phyloP scores from a whole-genome alignment of 2,329 filamentous ascomycete genomes.

The Colletotrichum melonis region DNA sequence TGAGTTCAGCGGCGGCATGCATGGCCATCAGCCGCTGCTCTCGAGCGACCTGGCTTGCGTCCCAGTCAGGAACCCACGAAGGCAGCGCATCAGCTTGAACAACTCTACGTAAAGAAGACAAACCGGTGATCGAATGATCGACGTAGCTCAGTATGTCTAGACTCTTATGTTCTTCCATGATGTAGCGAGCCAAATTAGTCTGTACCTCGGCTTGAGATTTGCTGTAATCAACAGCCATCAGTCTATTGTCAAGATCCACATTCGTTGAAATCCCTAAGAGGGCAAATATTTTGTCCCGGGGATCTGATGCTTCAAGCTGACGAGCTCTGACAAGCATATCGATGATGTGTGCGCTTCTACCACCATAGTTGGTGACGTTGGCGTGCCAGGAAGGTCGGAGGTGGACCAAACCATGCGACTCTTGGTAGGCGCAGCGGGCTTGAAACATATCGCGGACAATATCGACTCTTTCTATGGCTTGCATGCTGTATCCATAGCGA shows the following conservation, averaged over 20 bases:
- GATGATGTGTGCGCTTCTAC: not conserved
- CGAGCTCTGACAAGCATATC: not conserved
- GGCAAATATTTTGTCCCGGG: not conserved
- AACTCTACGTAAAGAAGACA: not conserved
- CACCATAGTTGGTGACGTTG: not conserved
- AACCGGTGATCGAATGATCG: not conserved
- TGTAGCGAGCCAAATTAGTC: not conserved
- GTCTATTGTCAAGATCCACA: not conserved
- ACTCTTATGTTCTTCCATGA: not conserved
- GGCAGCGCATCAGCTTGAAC: not conserved
- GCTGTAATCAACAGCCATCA: not conserved
- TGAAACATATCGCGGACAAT: not conserved
- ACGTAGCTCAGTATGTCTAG: not conserved
- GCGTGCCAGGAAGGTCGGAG: not conserved
- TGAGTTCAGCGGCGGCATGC: not conserved
- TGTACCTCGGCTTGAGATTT: not conserved
- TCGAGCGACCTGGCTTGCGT: not conserved
- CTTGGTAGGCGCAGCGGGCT: not conserved
- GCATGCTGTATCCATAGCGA: not conserved
- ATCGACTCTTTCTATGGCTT: not conserved
- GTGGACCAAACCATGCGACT: not conserved
- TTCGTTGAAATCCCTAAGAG: not conserved
- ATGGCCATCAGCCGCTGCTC: no score
- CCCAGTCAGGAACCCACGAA: not conserved
- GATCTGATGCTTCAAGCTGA: not conserved